A percentile compares a stretch with the other conserved stretches of the same genome.
Conservation (phyloP, 2,329 filamentous ascomycete genomes). For the Ceratocystiopsis minuta region DNA sequence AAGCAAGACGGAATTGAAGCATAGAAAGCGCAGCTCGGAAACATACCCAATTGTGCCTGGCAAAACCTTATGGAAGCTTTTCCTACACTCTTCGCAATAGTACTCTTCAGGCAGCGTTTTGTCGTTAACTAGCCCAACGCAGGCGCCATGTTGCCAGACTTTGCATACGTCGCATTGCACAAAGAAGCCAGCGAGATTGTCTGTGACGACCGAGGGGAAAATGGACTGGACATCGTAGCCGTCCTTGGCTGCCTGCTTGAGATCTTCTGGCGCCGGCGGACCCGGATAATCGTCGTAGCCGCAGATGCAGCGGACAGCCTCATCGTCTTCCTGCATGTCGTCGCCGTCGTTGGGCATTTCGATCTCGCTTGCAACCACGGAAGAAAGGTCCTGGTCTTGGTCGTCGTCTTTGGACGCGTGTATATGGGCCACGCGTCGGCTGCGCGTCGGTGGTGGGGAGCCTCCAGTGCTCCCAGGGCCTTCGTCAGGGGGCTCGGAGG, state of each 20-base stretch:
- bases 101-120: constrained; percentile 89
- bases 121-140: constrained; percentile 92
- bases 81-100: constrained; percentile 88
- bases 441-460: constrained; percentile 53
- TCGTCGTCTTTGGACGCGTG: constrained; percentile 15
- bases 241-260: constrained; percentile 34
- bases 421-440: constrained; percentile 21
- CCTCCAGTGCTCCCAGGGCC: constrained; percentile 10
- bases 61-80: constrained; percentile 75
- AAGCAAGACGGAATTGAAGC: neutral
- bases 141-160: constrained; percentile 97
- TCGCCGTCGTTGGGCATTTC: constrained; percentile 45
- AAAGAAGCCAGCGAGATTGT: constrained; percentile 86
- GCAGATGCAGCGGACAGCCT: constrained; percentile 89
- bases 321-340: constrained; percentile 70
- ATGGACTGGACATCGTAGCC: constrained; percentile 39
- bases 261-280: constrained; percentile 42
- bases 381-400: constrained; percentile 34
- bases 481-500: constrained; percentile 51
- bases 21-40: neutral
- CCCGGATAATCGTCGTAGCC: constrained; percentile 91
- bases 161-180: constrained; percentile 97
- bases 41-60: constrained; percentile 70
- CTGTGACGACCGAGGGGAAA: constrained; percentile 45
- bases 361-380: constrained; percentile 21